Base-by-base conservation (phyloP, 2,329 filamentous ascomycete species). In the Aspergillus puulaauensis region DNA sequence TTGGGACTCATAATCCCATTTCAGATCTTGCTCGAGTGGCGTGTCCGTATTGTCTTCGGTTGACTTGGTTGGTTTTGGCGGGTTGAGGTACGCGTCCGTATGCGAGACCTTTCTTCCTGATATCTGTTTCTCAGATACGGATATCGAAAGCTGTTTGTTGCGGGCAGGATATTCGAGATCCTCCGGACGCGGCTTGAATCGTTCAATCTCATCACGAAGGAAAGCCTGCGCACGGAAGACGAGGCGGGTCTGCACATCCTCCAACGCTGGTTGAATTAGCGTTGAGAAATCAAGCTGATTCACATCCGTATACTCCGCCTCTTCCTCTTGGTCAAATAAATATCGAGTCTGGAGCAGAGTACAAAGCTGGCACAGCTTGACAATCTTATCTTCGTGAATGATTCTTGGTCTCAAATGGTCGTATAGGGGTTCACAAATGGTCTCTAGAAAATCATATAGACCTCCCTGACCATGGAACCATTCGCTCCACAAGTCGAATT, bases 281-380 rank as follows among this genome's bases (percentile, higher is more conserved):
- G 76, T 67, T 2, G 83, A 81, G 65, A 89, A 89, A 67, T 89
- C 84, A 17, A 89, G 78, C 60, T 83, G 81, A 54, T 78, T 80
- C 12, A 75, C 71, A 59, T 84, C 82, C 0, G 65, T 61, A 27
- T 78, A 77, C 53, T 82, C 81, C 6, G 73, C 69, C 40, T 83
- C 82, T 43, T 83, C 79, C 41, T 86, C 83, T 43, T 78, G 77
- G 47, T 85, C 82, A 47, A 83, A 80, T 74, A 88, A 82, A 64
- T 88, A 89, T 15, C 84, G 80, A 11, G 84, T 87, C 68, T 89
- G 86, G 6, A 89, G 78, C 27, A 88, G 74, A 6, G 84, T 85
- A 66, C 86, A 89, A 2, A 89, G 77, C 66, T 89, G 86, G 68
- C 86, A 89, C 2, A 89, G 78, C 67, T 85, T 87, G 52, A 87